Evolutionary conservation across 345 rosid genomes (phyloP), one percentile per base, ranked within the genome.

Genomic region (Toxicodendron radicans): DNA sequence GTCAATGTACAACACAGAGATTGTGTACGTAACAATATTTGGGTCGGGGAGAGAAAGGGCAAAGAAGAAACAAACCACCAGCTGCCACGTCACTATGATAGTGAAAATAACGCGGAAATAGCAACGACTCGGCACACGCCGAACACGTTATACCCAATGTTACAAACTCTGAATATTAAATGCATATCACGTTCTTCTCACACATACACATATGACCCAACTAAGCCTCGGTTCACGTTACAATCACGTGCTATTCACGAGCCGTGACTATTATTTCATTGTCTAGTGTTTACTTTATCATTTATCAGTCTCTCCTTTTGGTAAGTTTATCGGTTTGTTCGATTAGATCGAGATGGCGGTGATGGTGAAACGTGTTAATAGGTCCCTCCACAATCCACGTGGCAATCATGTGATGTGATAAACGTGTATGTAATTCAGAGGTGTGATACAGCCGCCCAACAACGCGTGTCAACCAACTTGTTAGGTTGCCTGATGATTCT

Each of bases 211-310:
- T 5, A 21, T 38, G 63, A 13, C 53, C 14, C 11, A 18, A 4
- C 41, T 61, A 35, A 17, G 63, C 70, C 70, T 56, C 68, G 56
- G 35, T 61, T 68, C 79, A 52, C 83, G 74, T 61, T 35, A 16
- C 58, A 14, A 17, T 76, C 84, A 81, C 79, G 76, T 76, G 87
- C 71, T 64, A 33, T 64, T 81, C 84, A 77, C 83, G 80, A 62
- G 80, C 48, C 70, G 43, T 27, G 27, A 58, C 67, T 70, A 18
- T n/a, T 64, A 2, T 56, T 58, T 45, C 13, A 46, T 30, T 60
- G 59, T 32, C 21, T 23, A 8, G 5, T 14, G 11, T 18, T 27
- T 10, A 7, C 54, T 12, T 58, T 43, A 0, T 9, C 1, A 21
- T 7, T 21, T 23, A 3, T 43, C 4, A 0, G 43, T 12, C n/a